phyloP scores from a whole-genome alignment of 805 yeast species.

The Candida xyloterini region DNA sequence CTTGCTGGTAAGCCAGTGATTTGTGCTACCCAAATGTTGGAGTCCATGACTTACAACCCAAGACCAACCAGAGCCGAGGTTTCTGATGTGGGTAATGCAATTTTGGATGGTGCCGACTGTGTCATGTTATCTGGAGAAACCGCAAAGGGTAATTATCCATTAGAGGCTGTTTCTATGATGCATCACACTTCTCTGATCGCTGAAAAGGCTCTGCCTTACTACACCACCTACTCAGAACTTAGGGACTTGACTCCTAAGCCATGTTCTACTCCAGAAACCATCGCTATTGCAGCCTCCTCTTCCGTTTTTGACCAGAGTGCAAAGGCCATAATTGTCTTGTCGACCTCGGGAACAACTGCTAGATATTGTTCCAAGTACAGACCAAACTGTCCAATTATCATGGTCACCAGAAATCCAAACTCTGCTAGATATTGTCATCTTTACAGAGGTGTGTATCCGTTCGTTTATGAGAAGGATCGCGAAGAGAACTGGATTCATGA shows the following conservation, averaged over 20 bases:
- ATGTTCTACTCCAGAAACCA: slow-evolving; percentile 90
- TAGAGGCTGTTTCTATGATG: slow-evolving; percentile 98
- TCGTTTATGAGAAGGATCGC: slow-evolving; percentile 66
- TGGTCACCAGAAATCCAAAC: slow-evolving; percentile 93
- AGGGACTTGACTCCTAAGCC: slow-evolving; percentile 84
- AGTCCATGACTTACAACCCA: slow-evolving; percentile 99
- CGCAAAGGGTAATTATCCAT: slow-evolving; percentile 98
- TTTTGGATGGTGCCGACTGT: slow-evolving; percentile 99
- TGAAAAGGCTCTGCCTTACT: slow-evolving; percentile 94
- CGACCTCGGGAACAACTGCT: slow-evolving; percentile 93
- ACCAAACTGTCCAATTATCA: slow-evolving; percentile 94
- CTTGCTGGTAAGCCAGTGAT: slow-evolving; percentile 99
- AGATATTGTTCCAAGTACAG: slow-evolving; percentile 96
- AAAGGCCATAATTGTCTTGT: slow-evolving; percentile 92
- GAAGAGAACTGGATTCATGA: slow-evolving; percentile 91
- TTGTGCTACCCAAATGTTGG: slow-evolving; percentile 99
- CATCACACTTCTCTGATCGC: slow-evolving; percentile 95
- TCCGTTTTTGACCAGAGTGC: slow-evolving; percentile 96
- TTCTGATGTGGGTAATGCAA: slow-evolving; percentile 98
- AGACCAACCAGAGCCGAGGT: slow-evolving; percentile 99
- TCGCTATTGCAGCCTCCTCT: slow-evolving; percentile 95
- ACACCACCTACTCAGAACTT: slow-evolving; percentile 76
- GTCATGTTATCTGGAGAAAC: slow-evolving; percentile 99
- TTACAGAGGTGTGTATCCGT: slow-evolving; percentile 98
- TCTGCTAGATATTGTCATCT: slow-evolving; percentile 95